phyloP scores from a whole-genome alignment of 495 filamentous ascomycete species.

The Physcia stellaris region DNA sequence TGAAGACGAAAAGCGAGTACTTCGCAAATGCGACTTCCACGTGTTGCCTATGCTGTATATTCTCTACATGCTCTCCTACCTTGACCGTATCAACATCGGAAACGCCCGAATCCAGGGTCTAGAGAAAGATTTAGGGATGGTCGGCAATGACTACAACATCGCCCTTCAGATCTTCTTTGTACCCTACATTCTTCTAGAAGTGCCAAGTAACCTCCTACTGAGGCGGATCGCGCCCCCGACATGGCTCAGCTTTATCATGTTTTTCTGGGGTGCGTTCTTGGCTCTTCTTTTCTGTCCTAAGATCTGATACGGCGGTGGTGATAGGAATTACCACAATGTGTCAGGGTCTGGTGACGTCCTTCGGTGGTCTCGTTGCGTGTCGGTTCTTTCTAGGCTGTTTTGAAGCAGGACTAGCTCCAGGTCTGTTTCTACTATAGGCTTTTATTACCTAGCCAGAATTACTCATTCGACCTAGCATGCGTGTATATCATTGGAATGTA shows the following conservation, averaged over 20 bases:
- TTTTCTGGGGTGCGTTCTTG: constrained; percentile 38
- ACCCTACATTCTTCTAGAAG: constrained; percentile 51
- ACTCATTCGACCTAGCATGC: constrained; percentile 28
- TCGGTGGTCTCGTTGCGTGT: constrained; percentile 38
- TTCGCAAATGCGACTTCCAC: constrained; percentile 28
- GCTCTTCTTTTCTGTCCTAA: background rate
- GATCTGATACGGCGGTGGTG: background rate
- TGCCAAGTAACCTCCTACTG: constrained; percentile 52
- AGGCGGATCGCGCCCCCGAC: constrained; percentile 48
- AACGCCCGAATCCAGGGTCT: constrained; percentile 51
- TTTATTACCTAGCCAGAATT: background rate
- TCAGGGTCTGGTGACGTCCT: constrained; percentile 40
- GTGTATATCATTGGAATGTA: constrained; percentile 46
- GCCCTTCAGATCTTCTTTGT: constrained; percentile 53
- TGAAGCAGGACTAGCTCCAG: constrained; percentile 45
- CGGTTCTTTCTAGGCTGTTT: constrained; percentile 45
- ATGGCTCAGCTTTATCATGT: constrained; percentile 40
- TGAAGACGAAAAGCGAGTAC: constrained; percentile 23
- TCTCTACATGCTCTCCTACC: constrained; percentile 28
- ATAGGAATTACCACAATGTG: constrained; percentile 36
- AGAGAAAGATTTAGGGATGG: constrained; percentile 41
- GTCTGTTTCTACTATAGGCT: constrained; percentile 21
- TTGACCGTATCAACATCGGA: constrained; percentile 44
- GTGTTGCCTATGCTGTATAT: constrained; percentile 27
- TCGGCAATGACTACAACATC: constrained; percentile 43